Evolutionary conservation across 2,329 filamentous ascomycete species (phyloP), one percentile per base, ranked within the genome.

Genomic region (Phoma sp.): DNA sequence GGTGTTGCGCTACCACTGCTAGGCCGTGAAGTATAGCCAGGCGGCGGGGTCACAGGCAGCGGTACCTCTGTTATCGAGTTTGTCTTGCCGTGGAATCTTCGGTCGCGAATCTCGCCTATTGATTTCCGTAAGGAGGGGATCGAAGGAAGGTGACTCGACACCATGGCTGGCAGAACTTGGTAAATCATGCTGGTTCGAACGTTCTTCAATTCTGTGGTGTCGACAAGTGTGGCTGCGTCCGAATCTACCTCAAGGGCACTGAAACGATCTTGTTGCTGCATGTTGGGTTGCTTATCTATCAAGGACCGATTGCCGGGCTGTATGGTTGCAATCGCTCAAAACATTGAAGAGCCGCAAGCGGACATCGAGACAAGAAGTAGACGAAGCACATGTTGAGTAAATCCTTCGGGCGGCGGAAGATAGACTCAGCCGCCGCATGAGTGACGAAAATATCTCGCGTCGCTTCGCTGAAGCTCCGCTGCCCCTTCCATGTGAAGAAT

Each of bases 71-170:
- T 57, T 29, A 60, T 38, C 12, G 60, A 62, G 23, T 49, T 33
- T 20, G 48, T 53, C 39, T 68, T 67, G 42, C 43, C 43, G 39
- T 65, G 53, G 10, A 51, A 20, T 20, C 59, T 42, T 20, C 67
- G 60, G 17, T 53, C 54, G 26, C 67, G 65, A 28, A 70, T 61
- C 15, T 66, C 61, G 57, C 53, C 68, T 40, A 75, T 56, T 6
- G 74, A 72, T 26, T 66, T 67, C 51, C 74, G 67, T 36, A 86
- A 71, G 5, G 81, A 84, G 25, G 79, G 78, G 7, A 86, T 74
- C 5, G 77, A 77, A 3, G 81, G 80, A 18, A 86, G 74, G 52
- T 80, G 76, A 29, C 76, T 80, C 62, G 82, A 80, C 5, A 87
- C 74, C 4, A 82, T 76, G 1, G 76, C 74, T 4, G 84, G 83